Base-by-base conservation (phyloP, 1,284 basidiomycete genomes). In the Pseudomicrostroma phylloplanum region DNA sequence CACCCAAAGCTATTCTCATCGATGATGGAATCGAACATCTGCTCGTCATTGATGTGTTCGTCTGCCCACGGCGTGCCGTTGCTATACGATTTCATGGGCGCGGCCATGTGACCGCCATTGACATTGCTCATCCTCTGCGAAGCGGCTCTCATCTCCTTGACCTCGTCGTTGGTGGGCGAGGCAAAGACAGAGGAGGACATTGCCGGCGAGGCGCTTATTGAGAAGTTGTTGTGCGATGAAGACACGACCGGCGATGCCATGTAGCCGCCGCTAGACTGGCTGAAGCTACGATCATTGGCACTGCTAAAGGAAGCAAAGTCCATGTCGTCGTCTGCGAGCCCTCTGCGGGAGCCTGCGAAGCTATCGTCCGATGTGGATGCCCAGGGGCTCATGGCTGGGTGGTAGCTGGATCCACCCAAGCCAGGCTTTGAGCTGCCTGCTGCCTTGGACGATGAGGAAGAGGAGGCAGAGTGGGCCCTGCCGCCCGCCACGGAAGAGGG, bases 11-110 rank as follows among this genome's bases (percentile, higher is more conserved):
- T 74, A 30, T 66, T 68, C 9, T 71, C 67, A 23, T 73, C 68
- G 19, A 75, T 70, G 54, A 75, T 65, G 9, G 70, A 70, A 40
- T 75, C 72, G 46, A 75, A 75, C 72, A 75, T 75, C 55, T 67
- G 71, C 40, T 75, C 72, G 54, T 73, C 71, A n/a, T 70, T 66
- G 56, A 65, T 58, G 11, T 62, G 42, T 26, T 70, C 65, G n/a
- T 55, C 64, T 7, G 58, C 41, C 65, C 65, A 67, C 11, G 59
- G 15, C 39, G 9, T 62, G 0, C 64, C 57, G 41, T 63, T 64
- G 19, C 63, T 57, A 57, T 36, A 36, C 9, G 30, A 3, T 66
- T 30, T 42, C 19, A 48, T 48, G 19, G 51, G 25, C 8, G 51
- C 26, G 3, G 51, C 7, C 51, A 23, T 54, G 13, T 54, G 51